Percentiles rank a stretch among this genome's conserved stretches.
Evolutionary conservation across 768 basidiomycete species (phyloP).

Genomic region (Tulasnella sp.): DNA sequence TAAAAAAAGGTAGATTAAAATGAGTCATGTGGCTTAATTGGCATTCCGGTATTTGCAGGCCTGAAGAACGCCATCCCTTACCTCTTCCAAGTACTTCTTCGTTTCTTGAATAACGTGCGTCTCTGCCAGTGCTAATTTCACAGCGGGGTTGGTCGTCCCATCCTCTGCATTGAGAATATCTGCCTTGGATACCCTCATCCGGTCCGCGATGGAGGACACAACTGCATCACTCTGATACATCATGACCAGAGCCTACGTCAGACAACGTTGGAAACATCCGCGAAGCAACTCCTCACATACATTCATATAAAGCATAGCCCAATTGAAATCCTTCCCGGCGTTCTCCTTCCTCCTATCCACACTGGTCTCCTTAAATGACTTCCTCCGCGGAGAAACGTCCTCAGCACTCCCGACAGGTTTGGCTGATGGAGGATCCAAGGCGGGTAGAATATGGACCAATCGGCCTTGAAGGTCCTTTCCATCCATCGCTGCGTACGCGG

Average conservation of each 20-base stretch:
- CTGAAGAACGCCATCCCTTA: constrained; percentile 24
- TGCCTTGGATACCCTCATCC: constrained; percentile 82
- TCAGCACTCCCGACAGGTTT: constrained; percentile 43
- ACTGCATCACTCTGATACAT: constrained; percentile 81
- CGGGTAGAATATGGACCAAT: constrained; percentile 83
- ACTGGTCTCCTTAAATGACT: constrained; percentile 57
- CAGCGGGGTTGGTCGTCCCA: constrained; percentile 54
- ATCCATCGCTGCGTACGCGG: constrained; percentile 76
- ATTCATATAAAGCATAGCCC: constrained; percentile 96
- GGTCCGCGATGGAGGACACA: constrained; percentile 79
- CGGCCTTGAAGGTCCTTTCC: constrained; percentile 87
- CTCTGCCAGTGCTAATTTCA: constrained; percentile 93
- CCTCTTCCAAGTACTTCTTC: constrained; percentile 73
- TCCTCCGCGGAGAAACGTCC: constrained; percentile 41
- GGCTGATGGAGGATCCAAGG: constrained; percentile 48
- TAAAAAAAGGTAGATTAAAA: constrained; percentile 35
- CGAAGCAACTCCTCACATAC: constrained; percentile 44
- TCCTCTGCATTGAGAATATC: constrained; percentile 80
- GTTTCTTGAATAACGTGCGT: constrained; percentile 96
- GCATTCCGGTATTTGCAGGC: constrained; percentile 30
- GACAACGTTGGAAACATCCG: background rate
- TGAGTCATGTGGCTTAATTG: constrained; percentile 55
- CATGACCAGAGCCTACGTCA: constrained; percentile 13
- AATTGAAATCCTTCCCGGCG: constrained; percentile 81
- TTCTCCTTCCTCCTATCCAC: constrained; percentile 59